These are phyloP conservation scores for Arthrocladium fulminans DNA, from an alignment of 2,329 filamentous ascomycete species.

Conservation along the genomic window DNA sequence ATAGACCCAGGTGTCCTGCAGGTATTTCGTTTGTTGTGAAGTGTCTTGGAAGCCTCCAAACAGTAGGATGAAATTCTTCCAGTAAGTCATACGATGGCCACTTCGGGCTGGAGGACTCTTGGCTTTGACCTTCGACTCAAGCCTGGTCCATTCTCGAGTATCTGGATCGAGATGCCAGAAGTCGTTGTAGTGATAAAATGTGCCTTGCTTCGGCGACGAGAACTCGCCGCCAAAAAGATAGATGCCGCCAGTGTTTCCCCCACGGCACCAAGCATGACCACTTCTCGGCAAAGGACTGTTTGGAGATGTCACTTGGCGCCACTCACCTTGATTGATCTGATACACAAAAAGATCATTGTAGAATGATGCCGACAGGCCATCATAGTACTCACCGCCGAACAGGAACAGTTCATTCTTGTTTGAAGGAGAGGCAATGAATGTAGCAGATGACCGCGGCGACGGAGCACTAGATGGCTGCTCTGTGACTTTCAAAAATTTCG, in stretches of 20 bases:
- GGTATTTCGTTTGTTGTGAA: conserved; percentile 85
- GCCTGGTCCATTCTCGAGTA: conserved; percentile 78
- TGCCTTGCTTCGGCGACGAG: conserved; percentile 91
- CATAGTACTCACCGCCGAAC: conserved; percentile 93
- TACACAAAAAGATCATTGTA: conserved; percentile 60
- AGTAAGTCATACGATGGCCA: conserved; percentile 93
- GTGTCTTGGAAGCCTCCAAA: conserved; percentile 98
- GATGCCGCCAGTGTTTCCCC: conserved; percentile 72
- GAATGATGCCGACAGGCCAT: conserved; percentile 71
- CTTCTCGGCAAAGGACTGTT: conserved; percentile 85
- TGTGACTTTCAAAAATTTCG: conserved; percentile 87
- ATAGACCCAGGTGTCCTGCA: conserved; percentile 91
- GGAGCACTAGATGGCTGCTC: conserved; percentile 68
- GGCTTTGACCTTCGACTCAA: conserved; percentile 64
- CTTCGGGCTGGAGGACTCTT: conserved; percentile 75
- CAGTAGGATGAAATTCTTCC: conserved; percentile 90
- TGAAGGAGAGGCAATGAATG: conserved; percentile 73
- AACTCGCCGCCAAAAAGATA: conserved; percentile 95
- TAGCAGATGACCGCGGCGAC: conserved; percentile 67
- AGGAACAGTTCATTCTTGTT: conserved; percentile 82
- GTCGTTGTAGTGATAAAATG: conserved; percentile 98
- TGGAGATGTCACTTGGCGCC: conserved; percentile 80
- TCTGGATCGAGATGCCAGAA: conserved; percentile 88
- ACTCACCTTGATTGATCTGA: conserved; percentile 76
- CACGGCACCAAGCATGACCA: conserved; percentile 90